phyloP scores from a whole-genome alignment of 495 filamentous ascomycete genomes.

The Neurospora sp. region DNA sequence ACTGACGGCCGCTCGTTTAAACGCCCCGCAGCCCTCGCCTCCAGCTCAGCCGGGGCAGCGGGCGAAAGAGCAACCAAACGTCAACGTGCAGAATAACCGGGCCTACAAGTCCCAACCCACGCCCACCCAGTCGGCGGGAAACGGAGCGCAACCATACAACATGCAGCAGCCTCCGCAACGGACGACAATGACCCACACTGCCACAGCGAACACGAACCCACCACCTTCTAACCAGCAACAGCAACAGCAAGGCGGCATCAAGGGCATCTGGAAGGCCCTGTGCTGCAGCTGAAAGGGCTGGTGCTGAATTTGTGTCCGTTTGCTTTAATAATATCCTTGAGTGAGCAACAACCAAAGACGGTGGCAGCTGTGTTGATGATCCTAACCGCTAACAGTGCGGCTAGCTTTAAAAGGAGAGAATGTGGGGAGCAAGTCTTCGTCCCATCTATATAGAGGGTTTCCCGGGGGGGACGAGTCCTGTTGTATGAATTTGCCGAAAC shows the following conservation, averaged over 20 bases:
- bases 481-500: constrained; percentile 20
- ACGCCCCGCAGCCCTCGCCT: constrained; percentile 86
- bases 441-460: constrained; percentile 15
- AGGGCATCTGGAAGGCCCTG: constrained; percentile 72
- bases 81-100: constrained; percentile 26
- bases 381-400: not conserved
- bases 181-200: constrained; percentile 46
- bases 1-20: constrained; percentile 86
- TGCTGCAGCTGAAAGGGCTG: constrained; percentile 58
- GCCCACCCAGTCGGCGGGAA: not conserved
- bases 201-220: constrained; percentile 32
- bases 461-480: constrained; percentile 10
- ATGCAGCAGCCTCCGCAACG: constrained; percentile 70
- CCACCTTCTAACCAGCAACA: constrained; percentile 31
- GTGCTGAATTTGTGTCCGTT: constrained; percentile 7
- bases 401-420: not conserved
- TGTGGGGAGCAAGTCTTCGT: not conserved
- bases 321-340: constrained; percentile 1
- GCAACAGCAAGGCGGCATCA: constrained; percentile 44
- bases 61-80: constrained; percentile 81
- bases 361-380: not conserved
- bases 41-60: constrained; percentile 61
- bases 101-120: not conserved
- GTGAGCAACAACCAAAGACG: constrained; percentile 7
- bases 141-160: constrained; percentile 35